phyloP scores from a whole-genome alignment of 2,329 filamentous ascomycete species.

The Colletotrichum tanaceti region DNA sequence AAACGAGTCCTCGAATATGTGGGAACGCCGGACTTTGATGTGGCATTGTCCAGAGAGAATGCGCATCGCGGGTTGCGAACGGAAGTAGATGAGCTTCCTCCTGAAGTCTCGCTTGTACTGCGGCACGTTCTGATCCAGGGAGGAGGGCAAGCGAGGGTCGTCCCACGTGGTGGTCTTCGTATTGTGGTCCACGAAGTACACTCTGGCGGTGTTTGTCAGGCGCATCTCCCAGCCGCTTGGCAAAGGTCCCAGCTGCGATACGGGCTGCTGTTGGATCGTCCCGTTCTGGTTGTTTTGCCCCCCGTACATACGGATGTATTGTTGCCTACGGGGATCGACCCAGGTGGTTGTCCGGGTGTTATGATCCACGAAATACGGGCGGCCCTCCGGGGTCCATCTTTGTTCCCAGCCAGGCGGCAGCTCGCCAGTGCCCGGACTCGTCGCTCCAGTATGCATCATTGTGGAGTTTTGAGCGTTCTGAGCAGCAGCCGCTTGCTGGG shows the following conservation, averaged over 20 bases:
- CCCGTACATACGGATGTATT: conserved; percentile 97
- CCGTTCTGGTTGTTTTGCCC: conserved; percentile 88
- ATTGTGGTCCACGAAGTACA: conserved; percentile 99
- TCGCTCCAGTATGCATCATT: conserved; percentile 95
- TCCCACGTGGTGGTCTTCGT: conserved; percentile 99
- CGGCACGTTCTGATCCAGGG: conserved; percentile 96
- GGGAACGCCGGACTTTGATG: conserved; percentile 94
- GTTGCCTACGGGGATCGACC: conserved; percentile 96
- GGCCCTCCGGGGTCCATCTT: conserved; percentile 91
- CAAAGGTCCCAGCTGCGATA: conserved; percentile 93
- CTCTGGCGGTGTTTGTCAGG: conserved; percentile 94
- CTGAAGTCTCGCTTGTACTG: conserved; percentile 99
- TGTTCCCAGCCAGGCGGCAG: conserved; percentile 97
- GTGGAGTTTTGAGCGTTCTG: conserved; percentile 70
- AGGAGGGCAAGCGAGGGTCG: conserved; percentile 93
- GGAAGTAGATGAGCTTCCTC: conserved; percentile 98
- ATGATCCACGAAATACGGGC: conserved; percentile 97
- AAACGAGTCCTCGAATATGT: conserved; percentile 99
- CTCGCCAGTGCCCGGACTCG: conserved; percentile 93
- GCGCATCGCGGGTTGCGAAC: conserved; percentile 94
- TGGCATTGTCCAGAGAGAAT: conserved; percentile 97
- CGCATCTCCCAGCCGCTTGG: conserved; percentile 99
- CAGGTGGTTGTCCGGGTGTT: conserved; percentile 98
- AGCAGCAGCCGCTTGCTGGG: conserved; percentile 58
- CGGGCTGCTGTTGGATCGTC: conserved; percentile 94